Evolutionary conservation across 2,329 filamentous ascomycete species (phyloP).

Genomic region (Kalaharituber pfeilii): DNA sequence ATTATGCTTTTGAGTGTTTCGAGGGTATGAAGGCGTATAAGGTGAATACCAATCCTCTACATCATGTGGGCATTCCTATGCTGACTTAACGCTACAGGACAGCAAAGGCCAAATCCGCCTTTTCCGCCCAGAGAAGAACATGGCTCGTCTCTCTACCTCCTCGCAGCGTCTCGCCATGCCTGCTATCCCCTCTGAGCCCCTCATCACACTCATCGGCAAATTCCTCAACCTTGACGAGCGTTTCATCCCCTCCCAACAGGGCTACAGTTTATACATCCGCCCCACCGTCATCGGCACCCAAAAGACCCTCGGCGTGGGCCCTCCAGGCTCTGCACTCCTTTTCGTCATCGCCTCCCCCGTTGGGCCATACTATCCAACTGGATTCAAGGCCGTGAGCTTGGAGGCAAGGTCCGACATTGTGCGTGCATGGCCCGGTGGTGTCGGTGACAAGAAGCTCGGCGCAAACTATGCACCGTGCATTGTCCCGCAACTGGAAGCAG

Average conservation of each 20-base stretch:
- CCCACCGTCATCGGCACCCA: constrained; percentile 97
- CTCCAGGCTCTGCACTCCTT: constrained; percentile 79
- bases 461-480: constrained; percentile 99
- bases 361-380: constrained; percentile 93
- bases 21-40: constrained; percentile 99
- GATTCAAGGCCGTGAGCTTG: constrained; percentile 90
- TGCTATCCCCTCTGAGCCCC: constrained; percentile 54
- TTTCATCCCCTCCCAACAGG: constrained; percentile 72
- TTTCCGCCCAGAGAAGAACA: constrained; percentile 92
- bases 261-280: constrained; percentile 88
- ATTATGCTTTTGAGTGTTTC: constrained; percentile 96
- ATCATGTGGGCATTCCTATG: too few relatives aligned
- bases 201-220: constrained; percentile 66
- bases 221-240: constrained; percentile 66
- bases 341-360: constrained; percentile 94
- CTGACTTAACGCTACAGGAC: too few relatives aligned
- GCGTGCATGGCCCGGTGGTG: constrained; percentile 91
- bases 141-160: constrained; percentile 84
- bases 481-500: constrained; percentile 83
- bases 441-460: constrained; percentile 94
- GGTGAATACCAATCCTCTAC: background rate
- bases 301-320: constrained; percentile 74
- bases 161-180: constrained; percentile 81
- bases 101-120: constrained; percentile 58
- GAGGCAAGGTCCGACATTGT: constrained; percentile 95